Evolutionary conservation across 192 early-diverging fungal species (phyloP).

Genomic region (Allomyces javanicus): DNA sequence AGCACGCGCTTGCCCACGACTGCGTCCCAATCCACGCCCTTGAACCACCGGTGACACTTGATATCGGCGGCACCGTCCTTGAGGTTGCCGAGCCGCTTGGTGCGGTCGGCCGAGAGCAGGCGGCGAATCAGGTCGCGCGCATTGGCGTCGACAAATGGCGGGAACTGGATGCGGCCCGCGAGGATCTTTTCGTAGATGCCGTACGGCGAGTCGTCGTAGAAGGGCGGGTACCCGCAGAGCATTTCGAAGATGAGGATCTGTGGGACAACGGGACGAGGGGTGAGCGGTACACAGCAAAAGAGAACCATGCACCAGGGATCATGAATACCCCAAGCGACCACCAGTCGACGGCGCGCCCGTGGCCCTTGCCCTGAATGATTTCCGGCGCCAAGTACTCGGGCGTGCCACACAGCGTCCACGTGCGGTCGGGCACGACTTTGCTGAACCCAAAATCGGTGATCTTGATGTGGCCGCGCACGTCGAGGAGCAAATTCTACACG

Average conservation of each 20-base stretch:
- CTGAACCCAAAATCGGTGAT: slow-evolving; percentile 98
- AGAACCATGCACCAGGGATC: no score
- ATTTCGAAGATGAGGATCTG: slow-evolving; percentile 89
- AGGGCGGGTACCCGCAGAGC: slow-evolving; percentile 74
- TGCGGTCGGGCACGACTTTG: slow-evolving; percentile 68
- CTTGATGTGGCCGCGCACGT: slow-evolving; percentile 80
- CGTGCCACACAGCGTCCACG: slow-evolving; percentile 96
- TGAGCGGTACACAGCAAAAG: no score
- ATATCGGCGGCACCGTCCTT: slow-evolving; percentile 80
- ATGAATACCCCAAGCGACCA: slow-evolving; percentile 62
- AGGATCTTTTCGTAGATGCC: slow-evolving; percentile 99
- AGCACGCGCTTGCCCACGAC: slow-evolving; percentile 51
- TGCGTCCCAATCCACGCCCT: slow-evolving; percentile 77
- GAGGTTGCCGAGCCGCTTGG: slow-evolving; percentile 84
- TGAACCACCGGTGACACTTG: slow-evolving; percentile 86
- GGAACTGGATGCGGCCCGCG: slow-evolving; percentile 70
- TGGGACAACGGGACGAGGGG: no score
- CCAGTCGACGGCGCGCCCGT: slow-evolving; percentile 97
- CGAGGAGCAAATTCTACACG: slow-evolving; percentile 43
- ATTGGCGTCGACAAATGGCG: slow-evolving; percentile 59
- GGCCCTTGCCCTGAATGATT: slow-evolving; percentile 93
- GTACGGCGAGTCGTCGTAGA: slow-evolving; percentile 94
- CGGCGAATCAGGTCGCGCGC: slow-evolving; percentile 81
- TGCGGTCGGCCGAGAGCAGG: slow-evolving; percentile 76
- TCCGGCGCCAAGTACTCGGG: slow-evolving; percentile 93